Conservation (phyloP, 805 yeast genomes). For the Brettanomyces bruxellensis region DNA sequence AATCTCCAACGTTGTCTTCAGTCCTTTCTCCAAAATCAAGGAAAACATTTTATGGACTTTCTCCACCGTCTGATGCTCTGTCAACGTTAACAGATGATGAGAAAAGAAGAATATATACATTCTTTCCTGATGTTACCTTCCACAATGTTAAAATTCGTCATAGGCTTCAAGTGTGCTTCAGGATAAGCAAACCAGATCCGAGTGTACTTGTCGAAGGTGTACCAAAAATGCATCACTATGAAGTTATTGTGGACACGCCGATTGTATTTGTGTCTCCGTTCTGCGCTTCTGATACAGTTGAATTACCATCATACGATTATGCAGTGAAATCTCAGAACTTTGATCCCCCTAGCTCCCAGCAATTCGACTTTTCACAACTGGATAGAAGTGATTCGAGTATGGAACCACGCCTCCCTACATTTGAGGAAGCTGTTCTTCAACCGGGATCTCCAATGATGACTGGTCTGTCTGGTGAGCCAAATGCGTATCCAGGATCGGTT, state of each 20-base stretch:
- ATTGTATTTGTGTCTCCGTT: constrained; percentile 42
- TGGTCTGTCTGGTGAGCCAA: constrained; percentile 29
- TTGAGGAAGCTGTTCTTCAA: constrained; percentile 51
- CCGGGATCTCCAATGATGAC: constrained; percentile 37
- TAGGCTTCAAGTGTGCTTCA: constrained; percentile 58
- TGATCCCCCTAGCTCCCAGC: constrained; percentile 6
- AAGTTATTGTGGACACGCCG: constrained; percentile 75
- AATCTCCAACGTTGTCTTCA: constrained; percentile 14
- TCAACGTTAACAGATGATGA: constrained; percentile 8
- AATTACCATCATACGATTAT: constrained; percentile 32
- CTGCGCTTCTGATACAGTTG: constrained; percentile 21
- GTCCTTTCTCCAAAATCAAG: constrained; percentile 4
- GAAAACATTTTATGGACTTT: neutral
- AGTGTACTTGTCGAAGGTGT: constrained; percentile 21
- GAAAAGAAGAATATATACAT: constrained; percentile 14
- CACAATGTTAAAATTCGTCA: constrained; percentile 57
- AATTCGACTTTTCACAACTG: constrained; percentile 7
- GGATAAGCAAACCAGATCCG: constrained; percentile 57
- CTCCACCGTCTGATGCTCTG: neutral
- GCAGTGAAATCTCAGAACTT: constrained; percentile 17
- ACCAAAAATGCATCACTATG: constrained; percentile 59
- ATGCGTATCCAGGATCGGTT: constrained; percentile 24
- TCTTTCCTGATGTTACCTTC: constrained; percentile 58
- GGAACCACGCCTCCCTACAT: constrained; percentile 37
- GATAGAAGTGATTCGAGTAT: constrained; percentile 6